Base-by-base conservation (phyloP, 1,139 yeast genomes). In the Hemisphaericaspora xylofermentans region DNA sequence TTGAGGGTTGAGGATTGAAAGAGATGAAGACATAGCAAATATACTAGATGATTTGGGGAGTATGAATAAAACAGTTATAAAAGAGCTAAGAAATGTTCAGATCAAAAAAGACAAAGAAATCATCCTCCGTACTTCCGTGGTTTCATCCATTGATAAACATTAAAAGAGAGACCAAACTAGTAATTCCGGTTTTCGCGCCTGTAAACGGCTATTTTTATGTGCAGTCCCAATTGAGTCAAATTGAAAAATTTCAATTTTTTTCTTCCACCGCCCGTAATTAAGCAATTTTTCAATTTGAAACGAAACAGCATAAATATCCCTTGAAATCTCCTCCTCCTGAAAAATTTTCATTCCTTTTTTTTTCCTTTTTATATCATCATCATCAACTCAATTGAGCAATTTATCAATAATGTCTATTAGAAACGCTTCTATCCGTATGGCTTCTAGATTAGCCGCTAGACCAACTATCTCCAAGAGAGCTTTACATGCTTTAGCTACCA, bases 401-500 rank as follows among this genome's bases (percentile, higher is more conserved):
- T 10, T 25, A 33, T 27, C 16, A 24, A 44, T 17, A 50, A 80
- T 80, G 84, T 78, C 83, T 52, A 72, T 78, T 66, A 80, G 84
- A 80, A 71, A 70, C 69, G 71, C 80, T 56, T 71, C 84, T 54
- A 61, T 77, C 51, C 80, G 82, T 66, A 66, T 79, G 66, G 82
- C 85, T 55, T 82, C 85, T 55, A 78, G 80, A 64, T 65, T 70
- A 54, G 83, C 82, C 60, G 71, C 81, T 53, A 61, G 77, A 44
- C 74, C 71, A 63, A 64, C 74, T 50, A 70, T 73, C 48, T 72
- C 84, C 57, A 78, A 76, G 71, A 82, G 89, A 80, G 76, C 88
- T 52, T 68, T 84, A 55, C 68, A 86, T 50, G 74, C 82, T 51
- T 74, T 83, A 56, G 74, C 83, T 49, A 61, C 74, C 53, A 65